Conservation (phyloP, 768 basidiomycete genomes). For the Boletus barrowsii region DNA sequence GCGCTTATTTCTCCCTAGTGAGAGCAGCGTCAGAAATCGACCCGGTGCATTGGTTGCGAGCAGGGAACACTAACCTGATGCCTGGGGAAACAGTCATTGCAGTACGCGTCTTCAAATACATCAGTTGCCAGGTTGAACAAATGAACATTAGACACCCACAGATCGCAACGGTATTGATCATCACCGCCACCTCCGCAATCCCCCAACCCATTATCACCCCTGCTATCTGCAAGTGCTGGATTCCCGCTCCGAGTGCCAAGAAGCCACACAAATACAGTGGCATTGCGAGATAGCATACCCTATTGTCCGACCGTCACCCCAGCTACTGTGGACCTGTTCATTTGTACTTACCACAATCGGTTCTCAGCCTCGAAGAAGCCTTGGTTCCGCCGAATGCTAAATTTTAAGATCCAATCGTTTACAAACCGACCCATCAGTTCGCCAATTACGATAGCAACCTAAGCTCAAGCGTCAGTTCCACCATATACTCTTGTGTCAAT, state of each 20-base stretch:
- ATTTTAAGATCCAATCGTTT: conserved; percentile 49
- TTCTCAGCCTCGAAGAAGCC: conserved; percentile 56
- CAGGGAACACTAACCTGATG: conserved; percentile 19
- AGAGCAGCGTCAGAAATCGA: neutral
- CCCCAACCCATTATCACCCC: conserved; percentile 44
- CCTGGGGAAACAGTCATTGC: conserved; percentile 38
- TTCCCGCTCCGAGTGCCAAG: conserved; percentile 38
- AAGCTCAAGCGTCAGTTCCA: neutral
- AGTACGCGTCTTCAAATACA: conserved; percentile 33
- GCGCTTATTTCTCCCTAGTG: conserved; percentile 43
- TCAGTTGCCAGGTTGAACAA: neutral
- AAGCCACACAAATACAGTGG: conserved; percentile 43
- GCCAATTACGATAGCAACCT: conserved; percentile 51
- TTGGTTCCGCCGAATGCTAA: conserved; percentile 40
- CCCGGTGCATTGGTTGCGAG: neutral
- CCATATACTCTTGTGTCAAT: neutral
- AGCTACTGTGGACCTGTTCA: fast-evolving
- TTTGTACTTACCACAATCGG: conserved; percentile 36
- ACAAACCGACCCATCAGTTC: conserved; percentile 49
- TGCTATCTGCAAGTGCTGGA: conserved; percentile 30
- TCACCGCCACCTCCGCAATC: conserved; percentile 35
- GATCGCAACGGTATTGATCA: conserved; percentile 41
- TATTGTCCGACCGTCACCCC: neutral
- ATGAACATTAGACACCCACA: conserved; percentile 23
- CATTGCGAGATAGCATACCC: conserved; percentile 39